A percentile compares a stretch with the other conserved stretches of the same genome.
Evolutionary conservation across 371 early-diverging fungal species (phyloP).

Genomic region (Choanephora cucurbitarum): DNA sequence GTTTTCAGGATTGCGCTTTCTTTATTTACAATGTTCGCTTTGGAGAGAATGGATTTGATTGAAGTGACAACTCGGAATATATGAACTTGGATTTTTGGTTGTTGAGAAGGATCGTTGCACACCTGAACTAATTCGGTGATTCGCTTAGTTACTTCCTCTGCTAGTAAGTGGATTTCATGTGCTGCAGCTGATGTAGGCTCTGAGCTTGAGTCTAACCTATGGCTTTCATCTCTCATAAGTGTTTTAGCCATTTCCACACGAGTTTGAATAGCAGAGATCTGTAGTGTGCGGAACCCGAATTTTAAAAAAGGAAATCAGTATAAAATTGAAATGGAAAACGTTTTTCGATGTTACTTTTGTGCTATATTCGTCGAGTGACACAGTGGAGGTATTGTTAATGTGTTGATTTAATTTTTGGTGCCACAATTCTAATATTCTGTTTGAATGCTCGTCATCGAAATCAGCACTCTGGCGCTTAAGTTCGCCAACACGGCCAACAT

Average conservation of each 20-base stretch:
- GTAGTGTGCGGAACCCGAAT: background rate
- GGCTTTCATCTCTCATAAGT: conserved; percentile 32
- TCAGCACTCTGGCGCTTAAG: conserved; percentile 33
- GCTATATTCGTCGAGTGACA: conserved; percentile 10
- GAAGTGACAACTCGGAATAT: conserved; percentile 43
- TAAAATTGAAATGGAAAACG: background rate
- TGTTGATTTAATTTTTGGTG: conserved; percentile 17
- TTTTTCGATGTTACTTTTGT: conserved; percentile 12
- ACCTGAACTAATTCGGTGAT: conserved; percentile 32
- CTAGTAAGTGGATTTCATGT: background rate
- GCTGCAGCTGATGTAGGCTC: conserved; percentile 8
- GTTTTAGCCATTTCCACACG: conserved; percentile 38
- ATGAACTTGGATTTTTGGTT: conserved; percentile 22
- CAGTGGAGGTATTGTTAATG: conserved; percentile 6
- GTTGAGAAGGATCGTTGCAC: conserved; percentile 13
- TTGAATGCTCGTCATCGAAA: conserved; percentile 42
- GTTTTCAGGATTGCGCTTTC: conserved; percentile 40
- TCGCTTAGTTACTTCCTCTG: conserved; percentile 10
- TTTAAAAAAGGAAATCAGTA: background rate
- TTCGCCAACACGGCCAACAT: conserved; percentile 51
- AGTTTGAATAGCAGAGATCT: conserved; percentile 18
- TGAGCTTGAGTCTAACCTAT: conserved; percentile 11
- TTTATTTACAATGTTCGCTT: conserved; percentile 43
- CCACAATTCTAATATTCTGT: conserved; percentile 36
- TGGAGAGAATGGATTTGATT: conserved; percentile 40